Evolutionary conservation across 106 monocot genomes (phyloP), one percentile per base, ranked within the genome.

Genomic region (Alisma plantagoaquatica): DNA sequence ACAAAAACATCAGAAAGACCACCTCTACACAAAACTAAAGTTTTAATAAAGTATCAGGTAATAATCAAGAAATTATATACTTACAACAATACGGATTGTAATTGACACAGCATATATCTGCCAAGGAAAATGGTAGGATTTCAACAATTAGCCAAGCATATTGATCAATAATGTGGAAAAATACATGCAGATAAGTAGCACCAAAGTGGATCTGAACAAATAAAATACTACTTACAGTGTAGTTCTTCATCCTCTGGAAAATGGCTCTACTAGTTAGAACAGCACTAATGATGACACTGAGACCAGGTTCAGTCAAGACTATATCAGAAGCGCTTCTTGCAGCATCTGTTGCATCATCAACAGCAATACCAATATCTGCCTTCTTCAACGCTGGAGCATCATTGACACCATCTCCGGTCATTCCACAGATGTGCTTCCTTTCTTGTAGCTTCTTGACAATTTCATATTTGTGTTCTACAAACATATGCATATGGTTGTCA

Each of bases 221-320:
- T 20, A 30, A 21, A 6, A 20, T 3, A n/a, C 11, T 44, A 27
- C 22, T 41, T 62, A 96, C 94, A 11, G 94, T 96, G 46, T 96
- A 96, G 57, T 96, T 96, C 63, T 96, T 96, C 94, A 96, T 96
- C 51, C 94, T 84, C 70, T 96, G 94, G 71, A 96, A 96, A 52
- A 96, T 96, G 27, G 80, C 80, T 78, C 94, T 76, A 49, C 94
- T 96, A 24, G 94, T 96, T 1, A 96, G 75, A 54, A 96, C 94
- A 47, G 94, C 94, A 63, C 88, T 88, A 28, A 96, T 96, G 26
- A 96, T 96, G 38, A 96, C 94, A 66, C 94, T 96, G 23, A 96
- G 83, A 6, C 94, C 94, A 46, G 94, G 94, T 54, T 96, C 88
- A 18, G 94, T 96, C 32, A 96, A 73, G 10, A 96, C 94, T 29